Conservation (phyloP, 306 rosid genomes). For the Albizia julibrissin region DNA sequence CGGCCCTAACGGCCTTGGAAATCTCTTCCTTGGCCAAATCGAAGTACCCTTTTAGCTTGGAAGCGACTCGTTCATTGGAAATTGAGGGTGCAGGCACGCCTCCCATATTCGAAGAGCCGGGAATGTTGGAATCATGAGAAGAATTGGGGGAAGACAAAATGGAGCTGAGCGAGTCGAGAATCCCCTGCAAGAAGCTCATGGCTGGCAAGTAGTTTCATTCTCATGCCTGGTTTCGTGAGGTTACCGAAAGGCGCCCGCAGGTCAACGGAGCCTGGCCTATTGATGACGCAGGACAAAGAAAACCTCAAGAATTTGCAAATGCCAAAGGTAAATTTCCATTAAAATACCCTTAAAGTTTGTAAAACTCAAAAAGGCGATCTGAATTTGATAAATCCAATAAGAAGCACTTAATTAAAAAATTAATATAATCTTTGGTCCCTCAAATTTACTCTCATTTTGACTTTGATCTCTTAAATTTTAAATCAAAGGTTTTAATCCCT, state of each 20-base stretch:
- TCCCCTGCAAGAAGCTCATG: conserved; percentile 71
- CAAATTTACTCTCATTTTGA: too few species aligned
- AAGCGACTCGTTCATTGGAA: conserved; percentile 86
- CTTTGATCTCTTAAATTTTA: too few species aligned
- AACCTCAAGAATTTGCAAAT: too few species aligned
- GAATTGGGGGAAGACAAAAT: conserved; percentile 48
- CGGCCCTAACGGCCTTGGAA: conserved; percentile 92
- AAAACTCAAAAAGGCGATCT: too few species aligned
- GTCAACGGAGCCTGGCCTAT: background rate
- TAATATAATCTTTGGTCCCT: too few species aligned
- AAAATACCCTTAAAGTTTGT: too few species aligned
- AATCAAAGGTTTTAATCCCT: too few species aligned
- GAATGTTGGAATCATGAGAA: conserved; percentile 31
- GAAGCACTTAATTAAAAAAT: too few species aligned
- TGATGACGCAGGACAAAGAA: background rate
- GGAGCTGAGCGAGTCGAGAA: conserved; percentile 69
- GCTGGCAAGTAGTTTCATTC: conserved; percentile 14
- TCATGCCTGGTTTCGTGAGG: background rate
- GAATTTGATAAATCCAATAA: too few species aligned
- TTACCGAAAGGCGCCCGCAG: background rate
- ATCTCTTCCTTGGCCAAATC: conserved; percentile 91
- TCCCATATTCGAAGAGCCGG: conserved; percentile 62
- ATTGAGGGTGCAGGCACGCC: conserved; percentile 51
- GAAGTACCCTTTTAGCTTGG: conserved; percentile 85
- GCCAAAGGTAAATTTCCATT: too few species aligned